A percentile compares a stretch with the other conserved stretches of the same genome.
Evolutionary conservation across 108 stramenopile genomes (phyloP).

Genomic region (Chaetoceros tenuissimus): DNA sequence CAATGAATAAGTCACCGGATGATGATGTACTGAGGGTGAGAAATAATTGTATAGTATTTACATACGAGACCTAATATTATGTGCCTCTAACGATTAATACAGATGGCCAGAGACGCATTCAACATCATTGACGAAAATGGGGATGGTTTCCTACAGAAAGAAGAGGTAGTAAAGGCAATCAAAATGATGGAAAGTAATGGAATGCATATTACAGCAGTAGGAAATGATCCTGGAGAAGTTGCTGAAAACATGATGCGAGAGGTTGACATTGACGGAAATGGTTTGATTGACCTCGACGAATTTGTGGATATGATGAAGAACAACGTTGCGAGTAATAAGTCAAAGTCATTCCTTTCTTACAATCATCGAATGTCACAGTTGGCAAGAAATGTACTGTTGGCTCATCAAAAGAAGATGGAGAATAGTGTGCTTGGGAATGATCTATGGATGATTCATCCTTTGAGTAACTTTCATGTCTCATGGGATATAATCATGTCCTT

Average conservation of each 20-base stretch:
- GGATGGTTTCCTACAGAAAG: constrained; percentile 37
- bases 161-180: constrained; percentile 33
- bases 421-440: constrained; percentile 22
- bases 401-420: constrained; percentile 42
- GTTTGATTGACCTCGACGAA: constrained; percentile 39
- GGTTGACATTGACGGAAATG: constrained; percentile 38
- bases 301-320: constrained; percentile 30
- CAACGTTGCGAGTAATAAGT: background rate
- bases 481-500: constrained; percentile 45
- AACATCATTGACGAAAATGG: constrained; percentile 41
- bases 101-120: constrained; percentile 40
- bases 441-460: constrained; percentile 40
- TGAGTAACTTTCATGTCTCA: constrained; percentile 20
- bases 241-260: constrained; percentile 39
- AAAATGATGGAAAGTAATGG: constrained; percentile 30
- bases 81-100: background rate
- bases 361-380: constrained; percentile 34
- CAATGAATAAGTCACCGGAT: background rate
- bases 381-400: constrained; percentile 27
- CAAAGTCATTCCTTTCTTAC: constrained; percentile 2
- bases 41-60: background rate
- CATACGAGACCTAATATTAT: background rate
- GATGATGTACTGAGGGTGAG: background rate
- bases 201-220: constrained; percentile 16
- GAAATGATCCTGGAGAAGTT: constrained; percentile 12